Conservation (phyloP, 495 filamentous ascomycete genomes). For the Rusavskia elegans region DNA sequence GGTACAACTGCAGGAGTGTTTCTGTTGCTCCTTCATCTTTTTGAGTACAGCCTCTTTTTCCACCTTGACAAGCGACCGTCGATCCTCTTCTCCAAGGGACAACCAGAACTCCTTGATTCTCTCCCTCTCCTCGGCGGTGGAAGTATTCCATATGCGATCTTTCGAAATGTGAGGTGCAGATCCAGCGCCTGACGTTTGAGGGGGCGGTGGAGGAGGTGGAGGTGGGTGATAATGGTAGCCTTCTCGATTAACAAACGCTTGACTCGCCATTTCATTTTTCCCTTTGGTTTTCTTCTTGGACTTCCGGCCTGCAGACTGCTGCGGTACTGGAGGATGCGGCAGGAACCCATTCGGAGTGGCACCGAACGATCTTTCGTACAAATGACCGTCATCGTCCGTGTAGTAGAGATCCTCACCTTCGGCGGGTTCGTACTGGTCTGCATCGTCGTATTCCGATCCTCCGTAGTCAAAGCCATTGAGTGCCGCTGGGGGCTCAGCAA, state of each 20-base stretch:
- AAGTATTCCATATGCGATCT: slow-evolving; percentile 95
- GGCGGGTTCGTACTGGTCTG: slow-evolving; percentile 17
- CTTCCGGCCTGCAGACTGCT: slow-evolving; percentile 14
- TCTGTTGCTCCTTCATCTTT: slow-evolving; percentile 99
- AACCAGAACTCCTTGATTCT: slow-evolving; percentile 98
- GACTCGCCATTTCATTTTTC: slow-evolving; percentile 23
- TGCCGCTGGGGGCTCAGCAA: slow-evolving; percentile 1
- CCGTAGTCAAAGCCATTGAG: slow-evolving; percentile 16
- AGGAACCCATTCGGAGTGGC: slow-evolving; percentile 10
- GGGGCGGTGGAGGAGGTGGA: slow-evolving; percentile 20
- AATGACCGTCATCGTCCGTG: slow-evolving; percentile 22
- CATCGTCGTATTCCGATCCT: slow-evolving; percentile 17
- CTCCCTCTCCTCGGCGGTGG: slow-evolving; percentile 80
- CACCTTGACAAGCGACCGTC: slow-evolving; percentile 86
- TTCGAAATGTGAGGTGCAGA: slow-evolving; percentile 27
- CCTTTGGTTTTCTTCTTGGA: slow-evolving; percentile 36
- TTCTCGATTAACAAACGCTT: slow-evolving; percentile 4
- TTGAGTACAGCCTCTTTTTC: slow-evolving; percentile 95
- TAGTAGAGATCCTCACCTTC: slow-evolving; percentile 27
- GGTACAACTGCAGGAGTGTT: slow-evolving; percentile 95
- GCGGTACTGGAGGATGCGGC: slow-evolving; percentile 10
- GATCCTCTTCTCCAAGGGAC: slow-evolving; percentile 84
- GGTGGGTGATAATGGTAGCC: slow-evolving; percentile 21
- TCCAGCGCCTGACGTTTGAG: slow-evolving; percentile 14
- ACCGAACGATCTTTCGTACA: slow-evolving; percentile 9